Conservation (phyloP, 2,329 filamentous ascomycete species). For the Sphaerostilbella broomeana region DNA sequence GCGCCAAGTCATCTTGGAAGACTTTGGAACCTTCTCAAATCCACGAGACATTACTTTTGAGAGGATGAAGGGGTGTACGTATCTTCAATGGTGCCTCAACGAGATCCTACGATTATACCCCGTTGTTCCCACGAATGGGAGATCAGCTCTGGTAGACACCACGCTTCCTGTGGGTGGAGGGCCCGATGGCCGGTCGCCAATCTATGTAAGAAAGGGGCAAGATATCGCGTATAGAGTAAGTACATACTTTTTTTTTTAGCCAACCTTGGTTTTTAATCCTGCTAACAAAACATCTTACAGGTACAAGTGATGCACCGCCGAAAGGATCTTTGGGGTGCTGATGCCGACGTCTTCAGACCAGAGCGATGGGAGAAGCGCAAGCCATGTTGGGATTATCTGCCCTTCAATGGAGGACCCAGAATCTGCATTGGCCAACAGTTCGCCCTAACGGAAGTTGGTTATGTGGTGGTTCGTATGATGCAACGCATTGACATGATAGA, state of each 20-base stretch:
- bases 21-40: slow-evolving; percentile 42
- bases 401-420: slow-evolving; percentile 23
- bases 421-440: slow-evolving; percentile 25
- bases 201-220: slow-evolving; percentile 44
- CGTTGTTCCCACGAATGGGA: slow-evolving; percentile 19
- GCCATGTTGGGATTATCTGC: slow-evolving; percentile 23
- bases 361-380: slow-evolving; percentile 30
- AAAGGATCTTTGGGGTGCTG: slow-evolving; percentile 32
- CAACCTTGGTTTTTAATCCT: background rate
- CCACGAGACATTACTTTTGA: slow-evolving; percentile 23
- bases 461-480: slow-evolving; percentile 19
- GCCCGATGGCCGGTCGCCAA: slow-evolving; percentile 36
- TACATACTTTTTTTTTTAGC: background rate
- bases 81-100: slow-evolving; percentile 22
- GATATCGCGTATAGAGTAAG: slow-evolving; percentile 32
- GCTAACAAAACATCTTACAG: slow-evolving; percentile 6
- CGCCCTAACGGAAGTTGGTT: slow-evolving; percentile 21
- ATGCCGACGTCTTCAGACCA: slow-evolving; percentile 35
- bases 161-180: slow-evolving; percentile 47
- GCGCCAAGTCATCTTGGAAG: slow-evolving; percentile 32
- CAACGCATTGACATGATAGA: slow-evolving; percentile 19
- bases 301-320: slow-evolving; percentile 31
- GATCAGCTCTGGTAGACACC: slow-evolving; percentile 33
- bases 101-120: slow-evolving; percentile 20
- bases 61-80: slow-evolving; percentile 18